Evolutionary conservation across 352 stramenopile species (phyloP).

Genomic region (Phytophthora fragariae): DNA sequence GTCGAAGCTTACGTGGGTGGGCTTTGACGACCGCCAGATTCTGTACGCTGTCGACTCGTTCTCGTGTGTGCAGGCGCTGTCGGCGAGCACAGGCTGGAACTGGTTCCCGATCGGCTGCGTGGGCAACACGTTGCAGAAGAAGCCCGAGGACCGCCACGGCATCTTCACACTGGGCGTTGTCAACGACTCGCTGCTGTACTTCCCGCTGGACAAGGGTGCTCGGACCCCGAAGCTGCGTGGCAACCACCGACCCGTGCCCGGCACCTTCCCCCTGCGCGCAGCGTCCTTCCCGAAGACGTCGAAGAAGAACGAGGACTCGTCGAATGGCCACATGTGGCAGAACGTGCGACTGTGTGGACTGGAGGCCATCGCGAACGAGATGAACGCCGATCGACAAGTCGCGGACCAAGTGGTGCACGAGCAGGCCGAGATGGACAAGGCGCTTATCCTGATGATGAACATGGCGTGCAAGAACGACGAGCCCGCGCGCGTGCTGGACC

Average conservation of each 20-base stretch:
- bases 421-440: conserved; percentile 86
- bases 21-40: conserved; percentile 78
- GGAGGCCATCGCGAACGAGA: conserved; percentile 44
- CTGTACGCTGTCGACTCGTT: conserved; percentile 80
- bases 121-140: conserved; percentile 66
- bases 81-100: conserved; percentile 56
- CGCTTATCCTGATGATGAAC: conserved; percentile 88
- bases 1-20: conserved; percentile 74
- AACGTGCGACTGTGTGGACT: conserved; percentile 59
- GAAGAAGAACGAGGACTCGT: conserved; percentile 36
- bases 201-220: conserved; percentile 62
- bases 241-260: conserved; percentile 79
- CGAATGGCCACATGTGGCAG: conserved; percentile 75
- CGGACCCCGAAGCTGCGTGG: conserved; percentile 59
- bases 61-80: conserved; percentile 69
- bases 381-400: conserved; percentile 19
- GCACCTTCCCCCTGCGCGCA: conserved; percentile 63
- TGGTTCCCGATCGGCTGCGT: conserved; percentile 83
- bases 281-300: conserved; percentile 67
- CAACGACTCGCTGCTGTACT: conserved; percentile 80
- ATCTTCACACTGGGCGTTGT: conserved; percentile 78
- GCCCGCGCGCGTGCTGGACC: conserved; percentile 69
- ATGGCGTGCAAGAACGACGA: conserved; percentile 74
- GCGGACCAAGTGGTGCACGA: conserved; percentile 60
- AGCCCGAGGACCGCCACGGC: conserved; percentile 58